Conservation (phyloP, 352 stramenopile genomes). For the Blastocystis sp. region DNA sequence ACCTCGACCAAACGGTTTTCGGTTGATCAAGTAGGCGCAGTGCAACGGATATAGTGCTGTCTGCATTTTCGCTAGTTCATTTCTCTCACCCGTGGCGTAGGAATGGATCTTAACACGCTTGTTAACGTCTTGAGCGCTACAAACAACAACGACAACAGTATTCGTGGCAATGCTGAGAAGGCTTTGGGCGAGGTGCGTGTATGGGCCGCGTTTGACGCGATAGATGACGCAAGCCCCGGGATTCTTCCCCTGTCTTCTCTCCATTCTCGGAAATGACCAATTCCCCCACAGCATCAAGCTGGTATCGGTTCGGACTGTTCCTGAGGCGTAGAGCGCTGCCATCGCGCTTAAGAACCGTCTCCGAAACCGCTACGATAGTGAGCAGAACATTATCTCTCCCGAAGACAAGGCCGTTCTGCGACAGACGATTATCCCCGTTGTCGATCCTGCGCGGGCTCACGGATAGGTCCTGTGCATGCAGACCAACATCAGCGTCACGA, state of each 20-base stretch:
- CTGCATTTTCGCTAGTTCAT: background rate
- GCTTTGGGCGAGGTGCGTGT: constrained; percentile 7
- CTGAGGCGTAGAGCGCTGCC: constrained; percentile 43
- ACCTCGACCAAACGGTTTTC: background rate
- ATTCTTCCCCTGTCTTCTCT: constrained; percentile 57
- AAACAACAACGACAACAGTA: constrained; percentile 43
- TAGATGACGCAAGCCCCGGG: constrained; percentile 45
- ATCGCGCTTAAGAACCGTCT: constrained; percentile 66
- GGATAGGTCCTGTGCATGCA: constrained; percentile 1
- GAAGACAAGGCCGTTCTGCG: constrained; percentile 52
- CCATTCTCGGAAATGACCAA: constrained; percentile 33
- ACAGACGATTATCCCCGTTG: constrained; percentile 43
- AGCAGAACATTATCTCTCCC: constrained; percentile 7
- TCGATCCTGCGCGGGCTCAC: background rate
- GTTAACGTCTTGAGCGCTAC: constrained; percentile 50
- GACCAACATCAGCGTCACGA: background rate
- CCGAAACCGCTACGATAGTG: constrained; percentile 17
- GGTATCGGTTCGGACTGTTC: background rate
- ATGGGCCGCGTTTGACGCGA: background rate
- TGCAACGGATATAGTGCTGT: too few relatives aligned
- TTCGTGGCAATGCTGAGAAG: constrained; percentile 38
- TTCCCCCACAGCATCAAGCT: constrained; percentile 31
- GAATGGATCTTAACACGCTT: constrained; percentile 57
- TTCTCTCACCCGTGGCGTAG: constrained; percentile 1
- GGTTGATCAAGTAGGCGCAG: background rate